These are phyloP conservation scores for Tolypocladium ovalisporum DNA, from an alignment of 2,329 filamentous ascomycete genomes.

Conservation along the genomic window DNA sequence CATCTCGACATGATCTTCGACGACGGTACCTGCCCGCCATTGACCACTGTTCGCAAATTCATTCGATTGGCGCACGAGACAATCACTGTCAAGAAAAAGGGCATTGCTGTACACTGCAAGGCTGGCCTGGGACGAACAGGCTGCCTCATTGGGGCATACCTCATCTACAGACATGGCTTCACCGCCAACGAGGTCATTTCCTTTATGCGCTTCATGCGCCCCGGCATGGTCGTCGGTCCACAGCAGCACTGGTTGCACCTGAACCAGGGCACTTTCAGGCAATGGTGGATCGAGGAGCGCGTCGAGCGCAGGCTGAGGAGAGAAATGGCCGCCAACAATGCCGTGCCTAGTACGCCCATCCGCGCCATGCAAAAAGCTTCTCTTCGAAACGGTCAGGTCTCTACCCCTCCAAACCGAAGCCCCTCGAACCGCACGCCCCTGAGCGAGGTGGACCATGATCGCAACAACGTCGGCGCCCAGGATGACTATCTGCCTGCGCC, in stretches of 20 bases:
- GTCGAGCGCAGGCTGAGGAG: constrained; percentile 56
- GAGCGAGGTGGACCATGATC: constrained; percentile 86
- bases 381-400: constrained; percentile 55
- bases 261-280: constrained; percentile 93
- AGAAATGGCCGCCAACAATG: constrained; percentile 40
- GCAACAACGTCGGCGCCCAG: constrained; percentile 53
- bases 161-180: constrained; percentile 95
- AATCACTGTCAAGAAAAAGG: constrained; percentile 82
- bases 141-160: constrained; percentile 91
- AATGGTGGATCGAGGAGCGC: constrained; percentile 94
- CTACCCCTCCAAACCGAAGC: constrained; percentile 75
- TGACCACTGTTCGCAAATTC: constrained; percentile 86
- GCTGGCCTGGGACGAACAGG: constrained; percentile 91
- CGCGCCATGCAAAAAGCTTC: constrained; percentile 50
- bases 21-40: constrained; percentile 86
- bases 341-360: constrained; percentile 47
- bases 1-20: constrained; percentile 99
- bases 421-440: constrained; percentile 70
- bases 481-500: constrained; percentile 92
- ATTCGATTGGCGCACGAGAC: constrained; percentile 90
- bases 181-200: constrained; percentile 95
- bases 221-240: constrained; percentile 96
- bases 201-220: constrained; percentile 98
- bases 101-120: constrained; percentile 97
- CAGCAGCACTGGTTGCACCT: constrained; percentile 99